Conservation (phyloP, 2,329 filamentous ascomycete species). For the Paracoccidioides brasiliensis region DNA sequence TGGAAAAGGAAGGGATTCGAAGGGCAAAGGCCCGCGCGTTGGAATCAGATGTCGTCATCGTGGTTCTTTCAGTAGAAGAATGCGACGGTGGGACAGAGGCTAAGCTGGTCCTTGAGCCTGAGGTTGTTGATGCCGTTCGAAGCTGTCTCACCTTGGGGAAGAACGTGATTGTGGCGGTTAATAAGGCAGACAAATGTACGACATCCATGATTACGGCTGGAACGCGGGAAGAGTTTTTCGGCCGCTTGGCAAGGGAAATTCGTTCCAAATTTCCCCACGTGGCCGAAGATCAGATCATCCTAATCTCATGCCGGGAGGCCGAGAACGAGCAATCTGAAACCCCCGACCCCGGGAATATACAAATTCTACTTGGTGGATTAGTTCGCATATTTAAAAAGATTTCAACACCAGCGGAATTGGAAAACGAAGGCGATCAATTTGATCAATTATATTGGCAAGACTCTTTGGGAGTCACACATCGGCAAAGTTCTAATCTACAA, state of each 20-base stretch:
- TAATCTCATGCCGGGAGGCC: constrained; percentile 61
- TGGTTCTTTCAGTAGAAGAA: constrained; percentile 61
- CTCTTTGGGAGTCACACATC: constrained; percentile 77
- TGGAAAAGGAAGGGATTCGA: constrained; percentile 84
- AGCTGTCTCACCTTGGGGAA: constrained; percentile 38
- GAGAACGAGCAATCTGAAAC: constrained; percentile 15
- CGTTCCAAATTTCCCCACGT: constrained; percentile 31
- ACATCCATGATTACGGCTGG: constrained; percentile 15
- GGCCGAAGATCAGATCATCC: constrained; percentile 36
- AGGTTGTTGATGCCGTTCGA: constrained; percentile 42
- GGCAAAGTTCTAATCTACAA: constrained; percentile 69
- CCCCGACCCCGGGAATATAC: constrained; percentile 51
- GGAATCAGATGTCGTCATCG: constrained; percentile 74
- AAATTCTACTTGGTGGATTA: constrained; percentile 54
- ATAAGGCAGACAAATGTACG: constrained; percentile 42
- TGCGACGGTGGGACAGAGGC: constrained; percentile 17
- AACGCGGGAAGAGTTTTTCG: constrained; percentile 5
- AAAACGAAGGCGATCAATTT: constrained; percentile 25
- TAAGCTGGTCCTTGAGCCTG: constrained; percentile 37
- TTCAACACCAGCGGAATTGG: constrained; percentile 24
- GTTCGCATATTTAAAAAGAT: constrained; percentile 49
- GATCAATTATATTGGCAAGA: constrained; percentile 63
- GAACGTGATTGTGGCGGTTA: constrained; percentile 46
- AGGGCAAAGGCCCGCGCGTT: constrained; percentile 68
- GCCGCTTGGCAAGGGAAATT: constrained; percentile 3